phyloP scores from a whole-genome alignment of 768 basidiomycete genomes.

The Sarcodon sp. region DNA sequence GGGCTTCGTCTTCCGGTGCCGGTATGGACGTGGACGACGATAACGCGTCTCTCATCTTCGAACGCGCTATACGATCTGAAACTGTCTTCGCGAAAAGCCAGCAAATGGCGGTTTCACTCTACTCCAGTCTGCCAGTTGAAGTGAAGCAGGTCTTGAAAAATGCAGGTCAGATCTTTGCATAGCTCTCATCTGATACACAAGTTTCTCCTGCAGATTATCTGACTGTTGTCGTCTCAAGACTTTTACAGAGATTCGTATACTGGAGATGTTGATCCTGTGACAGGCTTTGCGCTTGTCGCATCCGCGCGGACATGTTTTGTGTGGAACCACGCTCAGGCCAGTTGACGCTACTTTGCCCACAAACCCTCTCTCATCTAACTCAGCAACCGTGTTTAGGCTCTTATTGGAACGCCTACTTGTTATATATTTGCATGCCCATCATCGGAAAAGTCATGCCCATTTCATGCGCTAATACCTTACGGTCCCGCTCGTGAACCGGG shows the following conservation, averaged over 20 bases:
- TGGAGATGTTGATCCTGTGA: conserved; percentile 57
- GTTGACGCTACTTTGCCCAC: conserved; percentile 4
- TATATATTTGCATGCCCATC: conserved; percentile 74
- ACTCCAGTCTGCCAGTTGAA: conserved; percentile 60
- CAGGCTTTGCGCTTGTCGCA: conserved; percentile 64
- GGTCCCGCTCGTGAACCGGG: conserved; percentile 71
- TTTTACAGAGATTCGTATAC: conserved; percentile 56
- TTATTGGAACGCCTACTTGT: conserved; percentile 66
- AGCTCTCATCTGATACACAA: neutral
- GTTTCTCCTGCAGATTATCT: neutral
- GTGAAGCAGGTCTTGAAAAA: conserved; percentile 59
- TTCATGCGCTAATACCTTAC: conserved; percentile 49
- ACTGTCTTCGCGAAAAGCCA: conserved; percentile 59
- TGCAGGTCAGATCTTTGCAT: conserved; percentile 33
- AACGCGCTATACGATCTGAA: conserved; percentile 23
- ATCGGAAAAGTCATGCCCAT: conserved; percentile 37
- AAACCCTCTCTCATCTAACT: neutral
- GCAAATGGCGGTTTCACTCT: conserved; percentile 53
- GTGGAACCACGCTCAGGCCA: conserved; percentile 68
- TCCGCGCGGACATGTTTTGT: conserved; percentile 69
- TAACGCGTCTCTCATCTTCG: conserved; percentile 20
- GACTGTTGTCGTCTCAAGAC: conserved; percentile 25
- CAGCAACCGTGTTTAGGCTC: conserved; percentile 22
- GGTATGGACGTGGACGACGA: conserved; percentile 60
- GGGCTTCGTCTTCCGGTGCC: conserved; percentile 15